phyloP scores from a whole-genome alignment of 805 yeast species.

The Lipomyces chichibuensis region DNA sequence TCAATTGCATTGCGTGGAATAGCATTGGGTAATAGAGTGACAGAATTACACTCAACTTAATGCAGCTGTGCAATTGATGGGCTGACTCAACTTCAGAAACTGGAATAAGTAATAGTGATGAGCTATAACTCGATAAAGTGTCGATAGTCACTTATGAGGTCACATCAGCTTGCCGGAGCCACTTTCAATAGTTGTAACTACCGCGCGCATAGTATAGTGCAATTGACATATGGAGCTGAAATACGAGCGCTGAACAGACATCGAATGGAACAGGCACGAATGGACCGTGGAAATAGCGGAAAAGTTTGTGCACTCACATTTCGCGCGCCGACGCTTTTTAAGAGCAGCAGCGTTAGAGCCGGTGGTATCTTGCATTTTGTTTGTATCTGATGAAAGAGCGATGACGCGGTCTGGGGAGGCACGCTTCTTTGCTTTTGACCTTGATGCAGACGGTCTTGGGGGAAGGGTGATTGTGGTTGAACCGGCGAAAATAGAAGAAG shows the following conservation, averaged over 20 bases:
- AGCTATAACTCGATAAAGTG: too few relatives aligned
- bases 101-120: background rate
- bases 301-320: conserved; percentile 23
- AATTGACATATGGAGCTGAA: background rate
- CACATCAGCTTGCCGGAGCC: background rate
- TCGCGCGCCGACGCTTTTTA: conserved; percentile 31
- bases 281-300: background rate
- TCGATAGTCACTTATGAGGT: background rate
- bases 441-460: conserved; percentile 36
- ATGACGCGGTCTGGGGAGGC: conserved; percentile 34
- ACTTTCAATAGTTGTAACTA: background rate
- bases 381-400: conserved; percentile 11
- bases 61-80: background rate
- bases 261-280: background rate
- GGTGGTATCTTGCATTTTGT: background rate
- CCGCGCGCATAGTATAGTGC: background rate
- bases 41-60: background rate
- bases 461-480: conserved; percentile 35
- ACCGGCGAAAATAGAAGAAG: conserved; percentile 35
- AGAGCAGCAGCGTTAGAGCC: conserved; percentile 10
- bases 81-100: background rate
- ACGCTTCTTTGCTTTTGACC: conserved; percentile 35
- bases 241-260: background rate
- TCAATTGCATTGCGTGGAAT: background rate
- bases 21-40: background rate